phyloP scores from a whole-genome alignment of 2,329 filamentous ascomycete species.

The Colletotrichum eleusines region DNA sequence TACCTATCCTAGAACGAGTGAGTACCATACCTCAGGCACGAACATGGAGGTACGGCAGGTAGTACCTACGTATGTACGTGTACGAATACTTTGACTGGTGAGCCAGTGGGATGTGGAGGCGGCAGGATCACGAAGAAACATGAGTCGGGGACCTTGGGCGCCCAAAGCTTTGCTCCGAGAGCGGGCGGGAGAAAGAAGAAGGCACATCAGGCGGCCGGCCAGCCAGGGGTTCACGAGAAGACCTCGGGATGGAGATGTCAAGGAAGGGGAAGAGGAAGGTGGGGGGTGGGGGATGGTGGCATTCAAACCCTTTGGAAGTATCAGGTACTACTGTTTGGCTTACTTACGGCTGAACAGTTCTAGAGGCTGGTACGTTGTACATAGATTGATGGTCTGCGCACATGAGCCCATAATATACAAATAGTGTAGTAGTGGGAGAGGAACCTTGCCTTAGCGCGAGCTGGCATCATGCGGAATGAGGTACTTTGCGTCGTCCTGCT shows the following conservation, averaged over 20 bases:
- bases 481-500: conserved; percentile 7
- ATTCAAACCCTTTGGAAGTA: conserved; percentile 6
- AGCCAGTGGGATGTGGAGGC: conserved; percentile 11
- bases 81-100: conserved; percentile 1
- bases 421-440: conserved; percentile 4
- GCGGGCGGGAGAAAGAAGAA: conserved; percentile 14
- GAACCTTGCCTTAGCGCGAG: conserved; percentile 6
- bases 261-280: too few species aligned
- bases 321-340: background rate
- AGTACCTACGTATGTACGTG: background rate
- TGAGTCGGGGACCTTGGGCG: conserved; percentile 25
- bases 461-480: conserved; percentile 17
- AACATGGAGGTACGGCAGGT: background rate
- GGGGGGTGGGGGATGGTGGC: too few species aligned
- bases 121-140: conserved; percentile 38
- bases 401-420: conserved; percentile 1
- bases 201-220: too few species aligned
- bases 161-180: conserved; percentile 39
- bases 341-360: background rate
- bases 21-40: background rate
- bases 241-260: conserved; percentile 30
- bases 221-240: conserved; percentile 34
- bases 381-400: background rate
- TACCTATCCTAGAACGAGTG: background rate
- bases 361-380: background rate